phyloP scores from a whole-genome alignment of 305 asterid genomes.

The Fraxinus latifolia region DNA sequence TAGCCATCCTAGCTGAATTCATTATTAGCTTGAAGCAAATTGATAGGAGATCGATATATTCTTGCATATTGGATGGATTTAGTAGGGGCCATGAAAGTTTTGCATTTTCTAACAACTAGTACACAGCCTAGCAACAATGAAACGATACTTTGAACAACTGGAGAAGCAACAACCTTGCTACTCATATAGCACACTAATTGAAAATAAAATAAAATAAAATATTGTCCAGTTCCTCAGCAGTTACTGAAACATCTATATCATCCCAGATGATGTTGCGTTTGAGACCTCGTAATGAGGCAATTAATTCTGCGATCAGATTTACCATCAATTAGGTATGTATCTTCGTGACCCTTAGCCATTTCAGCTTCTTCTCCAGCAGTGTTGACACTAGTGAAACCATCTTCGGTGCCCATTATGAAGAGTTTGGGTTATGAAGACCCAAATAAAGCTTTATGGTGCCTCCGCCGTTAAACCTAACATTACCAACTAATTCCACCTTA shows the following conservation, averaged over 20 bases:
- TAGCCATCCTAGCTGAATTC: not conserved
- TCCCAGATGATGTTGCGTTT: not conserved
- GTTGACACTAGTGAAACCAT: no score
- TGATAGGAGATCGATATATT: not conserved
- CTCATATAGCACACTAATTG: not conserved
- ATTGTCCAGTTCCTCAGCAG: not conserved
- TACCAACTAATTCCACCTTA: no score
- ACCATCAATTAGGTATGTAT: conserved; percentile 28
- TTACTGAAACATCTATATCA: not conserved
- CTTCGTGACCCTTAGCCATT: conserved; percentile 24
- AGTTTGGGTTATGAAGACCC: no score
- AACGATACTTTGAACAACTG: not conserved
- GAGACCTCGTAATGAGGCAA: conserved; percentile 36
- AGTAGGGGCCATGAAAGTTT: not conserved
- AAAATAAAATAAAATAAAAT: not conserved
- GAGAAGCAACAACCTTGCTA: not conserved
- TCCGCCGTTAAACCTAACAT: no score
- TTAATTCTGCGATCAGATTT: conserved; percentile 44
- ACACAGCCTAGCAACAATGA: not conserved
- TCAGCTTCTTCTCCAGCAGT: conserved; percentile 35
- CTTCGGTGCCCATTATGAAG: no score
- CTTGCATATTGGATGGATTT: not conserved
- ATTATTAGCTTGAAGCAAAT: not conserved
- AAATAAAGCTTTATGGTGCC: no score
- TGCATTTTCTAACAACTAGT: not conserved